phyloP scores from a whole-genome alignment of 2,329 filamentous ascomycete species.

The Biscogniauxia mediterranea region DNA sequence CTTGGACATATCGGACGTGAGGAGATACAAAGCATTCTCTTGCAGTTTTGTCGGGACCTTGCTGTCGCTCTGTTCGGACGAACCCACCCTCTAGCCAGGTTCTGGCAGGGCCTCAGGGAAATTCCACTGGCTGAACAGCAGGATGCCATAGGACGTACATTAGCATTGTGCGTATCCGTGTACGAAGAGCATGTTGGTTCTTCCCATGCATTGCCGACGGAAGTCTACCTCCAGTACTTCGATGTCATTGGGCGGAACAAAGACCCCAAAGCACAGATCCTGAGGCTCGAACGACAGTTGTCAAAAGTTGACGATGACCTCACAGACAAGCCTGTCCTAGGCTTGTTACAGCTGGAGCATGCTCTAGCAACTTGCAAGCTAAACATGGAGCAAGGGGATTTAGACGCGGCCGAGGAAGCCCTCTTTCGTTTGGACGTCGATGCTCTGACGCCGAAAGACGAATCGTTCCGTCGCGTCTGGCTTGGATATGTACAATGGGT shows the following conservation, averaged over 20 bases:
- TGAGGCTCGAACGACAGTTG: slow-evolving; percentile 19
- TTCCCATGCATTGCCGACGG: slow-evolving; percentile 24
- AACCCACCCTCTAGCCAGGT: slow-evolving; percentile 20
- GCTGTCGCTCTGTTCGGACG: slow-evolving; percentile 18
- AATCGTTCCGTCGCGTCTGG: slow-evolving; percentile 29
- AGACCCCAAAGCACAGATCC: slow-evolving; percentile 19
- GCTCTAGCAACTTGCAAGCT: slow-evolving; percentile 28
- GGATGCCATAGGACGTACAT: slow-evolving; percentile 19
- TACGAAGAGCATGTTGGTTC: slow-evolving; percentile 23
- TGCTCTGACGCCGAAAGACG: slow-evolving; percentile 23
- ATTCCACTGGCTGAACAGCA: slow-evolving; percentile 22
- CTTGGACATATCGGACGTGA: slow-evolving; percentile 24
- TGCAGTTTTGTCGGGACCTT: slow-evolving; percentile 30
- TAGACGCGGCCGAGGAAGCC: slow-evolving; percentile 25
- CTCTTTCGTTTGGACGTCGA: slow-evolving; percentile 19
- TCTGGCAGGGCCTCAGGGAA: slow-evolving; percentile 27
- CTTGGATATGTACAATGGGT: slow-evolving; percentile 28
- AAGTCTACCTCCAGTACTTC: slow-evolving; percentile 29
- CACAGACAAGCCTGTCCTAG: slow-evolving; percentile 16
- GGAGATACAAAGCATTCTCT: slow-evolving; percentile 26
- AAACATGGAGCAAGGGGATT: slow-evolving; percentile 18
- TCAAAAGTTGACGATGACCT: slow-evolving; percentile 17
- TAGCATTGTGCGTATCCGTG: slow-evolving; percentile 24
- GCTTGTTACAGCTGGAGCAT: slow-evolving; percentile 26
- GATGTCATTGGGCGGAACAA: slow-evolving; percentile 27